Evolutionary conservation across 768 basidiomycete species (phyloP).

Genomic region (Suillus hirtellus): DNA sequence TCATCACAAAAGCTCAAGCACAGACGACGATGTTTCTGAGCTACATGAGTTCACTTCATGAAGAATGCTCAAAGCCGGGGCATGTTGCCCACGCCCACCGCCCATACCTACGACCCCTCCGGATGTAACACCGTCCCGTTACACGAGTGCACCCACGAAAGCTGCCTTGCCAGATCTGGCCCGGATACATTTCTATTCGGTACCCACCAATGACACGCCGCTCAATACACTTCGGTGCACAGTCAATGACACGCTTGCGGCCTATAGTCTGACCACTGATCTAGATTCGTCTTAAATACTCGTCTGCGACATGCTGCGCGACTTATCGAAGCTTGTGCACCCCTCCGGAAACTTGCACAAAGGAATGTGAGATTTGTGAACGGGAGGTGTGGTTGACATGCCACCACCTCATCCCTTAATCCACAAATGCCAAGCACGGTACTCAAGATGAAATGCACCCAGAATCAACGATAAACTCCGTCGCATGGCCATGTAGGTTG

Average conservation of each 20-base stretch:
- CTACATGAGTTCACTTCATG: constrained; percentile 55
- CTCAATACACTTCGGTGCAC: constrained; percentile 42
- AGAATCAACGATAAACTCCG: constrained; percentile 51
- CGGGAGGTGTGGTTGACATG: constrained; percentile 59
- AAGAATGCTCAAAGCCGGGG: too few species aligned
- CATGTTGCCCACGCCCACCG: too few species aligned
- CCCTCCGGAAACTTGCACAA: constrained; percentile 15
- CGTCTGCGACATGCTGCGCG: constrained; percentile 40
- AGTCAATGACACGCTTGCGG: constrained; percentile 51
- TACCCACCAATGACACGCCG: constrained; percentile 8
- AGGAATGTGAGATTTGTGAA: constrained; percentile 60
- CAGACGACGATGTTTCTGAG: constrained; percentile 30
- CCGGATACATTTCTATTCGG: too few species aligned
- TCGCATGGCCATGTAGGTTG: constrained; percentile 52
- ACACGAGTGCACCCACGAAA: too few species aligned
- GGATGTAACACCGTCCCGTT: too few species aligned
- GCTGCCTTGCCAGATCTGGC: too few species aligned
- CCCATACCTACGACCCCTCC: too few species aligned
- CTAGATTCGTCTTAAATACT: constrained; percentile 41
- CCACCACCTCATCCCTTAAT: constrained; percentile 60
- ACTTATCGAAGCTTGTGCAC: constrained; percentile 47
- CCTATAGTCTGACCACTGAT: constrained; percentile 47
- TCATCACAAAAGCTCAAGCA: neutral
- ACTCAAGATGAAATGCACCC: constrained; percentile 59
- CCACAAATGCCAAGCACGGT: constrained; percentile 47